Evolutionary conservation across 192 early-diverging fungal species (phyloP), one percentile per base, ranked within the genome.

Genomic region (Umbelopsis sp.): DNA sequence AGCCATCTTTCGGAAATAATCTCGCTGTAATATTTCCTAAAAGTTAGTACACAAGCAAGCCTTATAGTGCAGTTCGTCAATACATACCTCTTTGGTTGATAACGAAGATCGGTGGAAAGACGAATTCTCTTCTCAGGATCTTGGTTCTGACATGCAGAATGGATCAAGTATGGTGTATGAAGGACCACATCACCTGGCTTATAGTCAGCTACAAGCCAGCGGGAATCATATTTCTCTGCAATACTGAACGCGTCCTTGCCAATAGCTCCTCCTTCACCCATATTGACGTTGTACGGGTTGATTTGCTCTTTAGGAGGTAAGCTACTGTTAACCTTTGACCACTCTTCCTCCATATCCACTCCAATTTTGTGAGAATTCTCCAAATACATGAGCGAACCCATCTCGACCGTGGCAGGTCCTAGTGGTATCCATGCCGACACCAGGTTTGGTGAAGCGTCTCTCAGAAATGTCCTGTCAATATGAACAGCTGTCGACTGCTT

Each of bases 241-340:
- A 61, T 61, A 3, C 27, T 30, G 3, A 30, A 4, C 2, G 55
- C 55, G 35, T 61, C 55, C 27, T 61, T 61, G 55, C 55, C 55
- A 61, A 61, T 61, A 18, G 55, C 55, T 13, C 55, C 55, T 12
- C 55, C 55, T 37, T 61, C 55, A n/a, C 55, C 55, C 55, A 61
- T 61, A 13, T 61, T 61, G 10, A 61, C 55, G 33, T 61, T 61
- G 33, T 61, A 61, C 0, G 55, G 55, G 13, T 61, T 61, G 30
- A 61, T 61, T 30, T 61, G 11, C 55, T 61, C 55, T 13, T 61
- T n/a, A 16, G 25, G 30, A 11, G 55, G 30, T 6, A 61, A 6
- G 16, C 33, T 30, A 13, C 55, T 25, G 15, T 61, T 61, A 15
- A 61, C 11, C 3, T 61, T 16, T 35, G 25, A 6, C 55, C 55